A percentile compares a stretch with the other conserved stretches of the same genome.
Evolutionary conservation across 1,139 yeast species (phyloP).

Genomic region (Candida tunisiensis): DNA sequence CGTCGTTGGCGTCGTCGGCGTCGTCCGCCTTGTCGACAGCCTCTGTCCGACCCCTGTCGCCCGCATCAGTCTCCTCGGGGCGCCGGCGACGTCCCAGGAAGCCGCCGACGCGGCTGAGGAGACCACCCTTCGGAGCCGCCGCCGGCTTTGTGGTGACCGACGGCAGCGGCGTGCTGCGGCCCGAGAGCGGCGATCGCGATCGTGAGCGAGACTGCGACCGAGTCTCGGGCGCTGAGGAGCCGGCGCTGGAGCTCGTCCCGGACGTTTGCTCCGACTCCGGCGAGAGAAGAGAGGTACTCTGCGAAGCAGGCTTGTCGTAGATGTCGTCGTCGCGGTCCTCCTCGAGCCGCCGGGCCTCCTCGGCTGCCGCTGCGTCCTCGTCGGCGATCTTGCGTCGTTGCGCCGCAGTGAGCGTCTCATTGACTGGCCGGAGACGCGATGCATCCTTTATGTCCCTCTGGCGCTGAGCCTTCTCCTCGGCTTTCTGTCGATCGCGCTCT

Average conservation of each 20-base stretch:
- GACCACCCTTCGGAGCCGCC: too few relatives aligned
- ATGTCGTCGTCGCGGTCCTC: constrained; percentile 6
- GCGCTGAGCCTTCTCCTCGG: constrained; percentile 8
- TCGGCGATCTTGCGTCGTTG: constrained; percentile 7
- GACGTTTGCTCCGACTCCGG: too few relatives aligned
- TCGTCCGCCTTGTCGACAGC: constrained; percentile 1
- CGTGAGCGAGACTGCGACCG: too few relatives aligned
- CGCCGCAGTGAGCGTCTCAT: too few relatives aligned
- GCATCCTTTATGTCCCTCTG: too few relatives aligned
- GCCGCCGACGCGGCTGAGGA: too few relatives aligned
- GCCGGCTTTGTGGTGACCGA: too few relatives aligned
- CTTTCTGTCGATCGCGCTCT: constrained; percentile 10
- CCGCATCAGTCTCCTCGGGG: background rate
- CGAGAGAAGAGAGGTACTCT: constrained; percentile 6
- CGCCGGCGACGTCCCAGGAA: constrained; percentile 3
- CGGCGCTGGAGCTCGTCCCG: too few relatives aligned
- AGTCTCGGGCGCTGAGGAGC: too few relatives aligned
- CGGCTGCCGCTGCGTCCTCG: constrained; percentile 8
- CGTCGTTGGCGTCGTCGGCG: background rate
- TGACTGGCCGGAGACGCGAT: too few relatives aligned
- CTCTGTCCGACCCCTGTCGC: background rate
- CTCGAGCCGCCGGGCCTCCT: constrained; percentile 7
- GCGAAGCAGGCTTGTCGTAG: constrained; percentile 6
- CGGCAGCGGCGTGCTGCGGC: too few relatives aligned
- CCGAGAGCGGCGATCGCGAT: too few relatives aligned